Evolutionary conservation across 495 filamentous ascomycete species (phyloP), one percentile per base, ranked within the genome.

Genomic region (Aspergillus heteromorphus): DNA sequence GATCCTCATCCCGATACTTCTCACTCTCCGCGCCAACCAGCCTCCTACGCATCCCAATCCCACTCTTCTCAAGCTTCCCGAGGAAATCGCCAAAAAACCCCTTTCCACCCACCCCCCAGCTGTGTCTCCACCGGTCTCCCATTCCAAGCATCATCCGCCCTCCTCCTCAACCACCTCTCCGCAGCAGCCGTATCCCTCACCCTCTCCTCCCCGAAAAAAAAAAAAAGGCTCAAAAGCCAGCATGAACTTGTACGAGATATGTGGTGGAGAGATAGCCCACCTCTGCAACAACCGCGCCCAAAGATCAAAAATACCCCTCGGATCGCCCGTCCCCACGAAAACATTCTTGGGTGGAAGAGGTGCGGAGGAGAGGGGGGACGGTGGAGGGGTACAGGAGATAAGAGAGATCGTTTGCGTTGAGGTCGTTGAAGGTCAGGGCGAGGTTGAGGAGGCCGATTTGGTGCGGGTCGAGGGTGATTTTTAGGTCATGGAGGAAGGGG

Each of bases 1-100:
- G 10, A 34, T 53, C 50, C 40, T 53, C 50, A 45, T 53, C 4
- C 19, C 17, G 14, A 6, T 53, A 43, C 27, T 53, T 43, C 8
- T 11, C 23, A 34, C 45, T 14, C 4, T 41, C 17, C 8, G 40
- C 25, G 11, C 50, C 50, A 16, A 45, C 40, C 23, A 16, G 40
- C 23, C 40, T 16, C 40, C 6, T 43, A 11, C 1, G 4, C 17
- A 20, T 43, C 16, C 13, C n/a, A n/a, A n/a, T n/a, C n/a, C n/a
- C n/a, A n/a, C n/a, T n/a, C n/a, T n/a, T n/a, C n/a, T n/a, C n/a
- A n/a, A n/a, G n/a, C n/a, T n/a, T n/a, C n/a, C n/a, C n/a, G n/a
- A n/a, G n/a, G n/a, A n/a, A n/a, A n/a, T n/a, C n/a, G n/a, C n/a
- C n/a, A n/a, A n/a, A n/a, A n/a, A n/a, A n/a, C n/a, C n/a, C n/a